phyloP scores from a whole-genome alignment of 306 rosid species.

The Medicago arabica region DNA sequence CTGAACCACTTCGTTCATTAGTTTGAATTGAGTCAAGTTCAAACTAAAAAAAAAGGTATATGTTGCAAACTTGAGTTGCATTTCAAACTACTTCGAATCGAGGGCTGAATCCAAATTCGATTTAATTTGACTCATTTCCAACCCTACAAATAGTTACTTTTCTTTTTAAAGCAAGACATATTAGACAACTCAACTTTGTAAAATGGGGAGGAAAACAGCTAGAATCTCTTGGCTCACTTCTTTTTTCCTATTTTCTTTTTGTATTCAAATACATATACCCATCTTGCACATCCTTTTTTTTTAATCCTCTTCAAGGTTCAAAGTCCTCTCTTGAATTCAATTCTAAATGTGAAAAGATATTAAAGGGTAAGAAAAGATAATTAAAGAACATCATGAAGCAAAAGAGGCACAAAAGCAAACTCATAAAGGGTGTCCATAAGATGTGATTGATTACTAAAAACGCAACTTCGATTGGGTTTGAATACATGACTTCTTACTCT shows the following conservation, averaged over 20 bases:
- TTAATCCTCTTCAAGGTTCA: slow-evolving; percentile 40
- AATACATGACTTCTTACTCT: no score
- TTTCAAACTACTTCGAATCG: no score
- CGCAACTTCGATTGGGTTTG: no score
- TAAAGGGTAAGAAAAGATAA: slow-evolving; percentile 21
- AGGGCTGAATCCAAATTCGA: no score
- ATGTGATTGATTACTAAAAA: no score
- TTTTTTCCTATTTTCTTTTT: background rate
- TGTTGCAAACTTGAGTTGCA: no score
- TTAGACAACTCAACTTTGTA: slow-evolving; percentile 46
- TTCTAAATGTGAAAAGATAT: slow-evolving; percentile 31
- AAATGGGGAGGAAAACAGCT: slow-evolving; percentile 44
- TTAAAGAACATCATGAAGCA: background rate
- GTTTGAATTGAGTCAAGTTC: no score
- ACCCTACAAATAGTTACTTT: background rate
- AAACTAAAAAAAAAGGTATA: no score
- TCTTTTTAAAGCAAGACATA: slow-evolving; percentile 39
- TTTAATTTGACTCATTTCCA: no score
- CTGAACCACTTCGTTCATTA: no score
- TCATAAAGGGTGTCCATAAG: no score
- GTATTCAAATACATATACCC: slow-evolving; percentile 34
- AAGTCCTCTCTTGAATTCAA: slow-evolving; percentile 33
- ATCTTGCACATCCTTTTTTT: slow-evolving; percentile 3
- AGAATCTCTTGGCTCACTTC: slow-evolving; percentile 42
- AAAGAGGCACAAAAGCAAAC: slow-evolving; percentile 20